Evolutionary conservation across 208 protist species (phyloP).

Genomic region (Lotmaria passim): DNA sequence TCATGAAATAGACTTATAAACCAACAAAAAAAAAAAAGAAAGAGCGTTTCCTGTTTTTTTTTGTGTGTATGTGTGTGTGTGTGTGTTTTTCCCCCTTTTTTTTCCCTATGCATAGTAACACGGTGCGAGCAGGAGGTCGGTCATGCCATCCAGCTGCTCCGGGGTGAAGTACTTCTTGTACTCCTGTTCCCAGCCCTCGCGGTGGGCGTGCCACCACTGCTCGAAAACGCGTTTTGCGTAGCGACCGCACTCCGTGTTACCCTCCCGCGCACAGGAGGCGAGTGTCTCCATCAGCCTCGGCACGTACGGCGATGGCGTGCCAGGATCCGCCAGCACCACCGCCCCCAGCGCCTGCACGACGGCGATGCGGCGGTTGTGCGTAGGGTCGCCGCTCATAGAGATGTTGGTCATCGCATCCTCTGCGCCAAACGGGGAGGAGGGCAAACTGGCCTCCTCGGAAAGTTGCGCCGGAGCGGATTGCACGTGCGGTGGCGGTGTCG

Average conservation of each 20-base stretch:
- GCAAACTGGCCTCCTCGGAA: not conserved
- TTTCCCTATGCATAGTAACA: constrained; percentile 79
- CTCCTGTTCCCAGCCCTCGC: constrained; percentile 69
- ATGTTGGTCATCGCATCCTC: not conserved
- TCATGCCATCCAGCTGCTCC: constrained; percentile 55
- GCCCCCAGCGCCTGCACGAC: constrained; percentile 73
- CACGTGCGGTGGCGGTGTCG: not conserved
- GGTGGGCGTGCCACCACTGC: constrained; percentile 82
- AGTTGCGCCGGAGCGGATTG: constrained; percentile 1
- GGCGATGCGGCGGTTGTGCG: constrained; percentile 40
- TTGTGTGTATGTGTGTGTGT: too few species aligned
- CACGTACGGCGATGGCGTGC: constrained; percentile 53
- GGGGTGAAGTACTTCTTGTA: constrained; percentile 67
- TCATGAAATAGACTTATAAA: not conserved
- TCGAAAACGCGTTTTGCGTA: constrained; percentile 63
- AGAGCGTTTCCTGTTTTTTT: not conserved
- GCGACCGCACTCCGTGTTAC: constrained; percentile 51
- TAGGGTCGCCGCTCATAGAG: not conserved
- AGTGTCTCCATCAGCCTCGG: constrained; percentile 67
- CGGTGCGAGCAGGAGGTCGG: constrained; percentile 50
- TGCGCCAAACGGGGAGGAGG: not conserved
- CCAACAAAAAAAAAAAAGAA: not conserved
- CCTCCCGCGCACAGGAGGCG: constrained; percentile 36
- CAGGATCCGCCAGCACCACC: constrained; percentile 57
- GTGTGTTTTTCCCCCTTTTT: too few species aligned